These are phyloP conservation scores for Xylariaceae sp. DNA, from an alignment of 2,329 filamentous ascomycete genomes.

Conservation along the genomic window DNA sequence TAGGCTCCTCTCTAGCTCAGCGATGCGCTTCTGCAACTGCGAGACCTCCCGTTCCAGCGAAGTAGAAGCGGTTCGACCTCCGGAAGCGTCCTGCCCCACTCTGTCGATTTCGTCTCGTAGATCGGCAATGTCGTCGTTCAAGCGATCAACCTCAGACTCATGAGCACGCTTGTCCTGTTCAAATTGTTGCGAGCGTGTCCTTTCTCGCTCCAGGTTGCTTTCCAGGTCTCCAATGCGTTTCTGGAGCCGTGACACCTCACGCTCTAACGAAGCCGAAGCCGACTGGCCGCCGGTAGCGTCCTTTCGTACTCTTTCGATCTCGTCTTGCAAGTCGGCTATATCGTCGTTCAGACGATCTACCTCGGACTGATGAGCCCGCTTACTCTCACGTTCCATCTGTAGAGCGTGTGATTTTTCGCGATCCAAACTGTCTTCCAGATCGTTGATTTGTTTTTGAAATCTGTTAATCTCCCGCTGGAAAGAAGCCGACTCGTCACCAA, in stretches of 20 bases:
- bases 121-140: slow-evolving; percentile 51
- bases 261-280: slow-evolving; percentile 62
- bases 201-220: slow-evolving; percentile 43
- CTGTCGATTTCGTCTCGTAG: slow-evolving; percentile 54
- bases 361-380: slow-evolving; percentile 48
- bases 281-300: slow-evolving; percentile 52
- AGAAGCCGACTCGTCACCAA: slow-evolving; percentile 62
- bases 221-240: slow-evolving; percentile 23
- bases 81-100: slow-evolving; percentile 59
- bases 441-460: slow-evolving; percentile 20
- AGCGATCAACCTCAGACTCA: slow-evolving; percentile 47
- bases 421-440: slow-evolving; percentile 20
- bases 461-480: slow-evolving; percentile 59
- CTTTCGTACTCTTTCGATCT: slow-evolving; percentile 52
- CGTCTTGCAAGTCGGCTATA: slow-evolving; percentile 58
- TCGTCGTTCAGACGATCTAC: slow-evolving; percentile 47
- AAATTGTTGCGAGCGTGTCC: slow-evolving; percentile 61
- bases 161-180: slow-evolving; percentile 55
- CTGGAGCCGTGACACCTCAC: slow-evolving; percentile 45
- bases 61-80: slow-evolving; percentile 52
- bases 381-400: slow-evolving; percentile 57
- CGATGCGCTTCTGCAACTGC: slow-evolving; percentile 41
- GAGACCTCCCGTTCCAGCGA: slow-evolving; percentile 61
- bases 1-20: slow-evolving; percentile 38
- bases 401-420: slow-evolving; percentile 65